Conservation (phyloP, 2,329 filamentous ascomycete genomes). For the Phialophora tarda region DNA sequence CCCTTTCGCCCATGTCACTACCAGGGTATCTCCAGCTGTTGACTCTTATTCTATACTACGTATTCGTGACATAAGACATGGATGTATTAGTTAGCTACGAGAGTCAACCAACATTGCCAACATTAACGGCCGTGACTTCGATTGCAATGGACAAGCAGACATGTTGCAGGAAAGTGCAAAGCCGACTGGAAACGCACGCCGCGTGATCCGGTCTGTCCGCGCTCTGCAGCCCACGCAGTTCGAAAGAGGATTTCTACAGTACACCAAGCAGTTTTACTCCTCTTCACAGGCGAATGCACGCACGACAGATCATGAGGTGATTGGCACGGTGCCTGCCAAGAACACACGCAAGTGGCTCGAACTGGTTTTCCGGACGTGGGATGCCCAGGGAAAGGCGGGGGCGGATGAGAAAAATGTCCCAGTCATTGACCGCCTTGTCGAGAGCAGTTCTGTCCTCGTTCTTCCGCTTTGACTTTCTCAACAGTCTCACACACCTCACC, state of each 20-base stretch:
- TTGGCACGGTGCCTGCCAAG: slow-evolving; percentile 18
- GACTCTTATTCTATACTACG: no score
- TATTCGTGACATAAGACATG: no score
- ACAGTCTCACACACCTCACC: slow-evolving; percentile 4
- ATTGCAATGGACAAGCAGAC: no score
- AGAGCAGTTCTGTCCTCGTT: not conserved
- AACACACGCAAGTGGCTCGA: slow-evolving; percentile 3
- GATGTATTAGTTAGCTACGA: no score
- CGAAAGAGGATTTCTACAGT: not conserved
- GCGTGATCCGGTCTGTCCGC: not conserved
- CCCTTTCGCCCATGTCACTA: no score
- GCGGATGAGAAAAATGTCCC: not conserved
- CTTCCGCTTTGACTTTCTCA: not conserved
- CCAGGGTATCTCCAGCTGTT: no score
- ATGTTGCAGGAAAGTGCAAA: not conserved
- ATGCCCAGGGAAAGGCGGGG: not conserved
- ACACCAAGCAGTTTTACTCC: not conserved
- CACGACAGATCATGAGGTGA: not conserved
- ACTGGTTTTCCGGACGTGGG: not conserved
- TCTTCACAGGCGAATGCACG: not conserved
- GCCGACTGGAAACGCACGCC: not conserved
- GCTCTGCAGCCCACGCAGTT: not conserved
- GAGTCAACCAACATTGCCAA: no score
- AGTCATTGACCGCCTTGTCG: slow-evolving; percentile 12
- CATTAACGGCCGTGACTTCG: no score